Evolutionary conservation across 2,329 filamentous ascomycete genomes (phyloP).

Genomic region (Fusarium luffae): DNA sequence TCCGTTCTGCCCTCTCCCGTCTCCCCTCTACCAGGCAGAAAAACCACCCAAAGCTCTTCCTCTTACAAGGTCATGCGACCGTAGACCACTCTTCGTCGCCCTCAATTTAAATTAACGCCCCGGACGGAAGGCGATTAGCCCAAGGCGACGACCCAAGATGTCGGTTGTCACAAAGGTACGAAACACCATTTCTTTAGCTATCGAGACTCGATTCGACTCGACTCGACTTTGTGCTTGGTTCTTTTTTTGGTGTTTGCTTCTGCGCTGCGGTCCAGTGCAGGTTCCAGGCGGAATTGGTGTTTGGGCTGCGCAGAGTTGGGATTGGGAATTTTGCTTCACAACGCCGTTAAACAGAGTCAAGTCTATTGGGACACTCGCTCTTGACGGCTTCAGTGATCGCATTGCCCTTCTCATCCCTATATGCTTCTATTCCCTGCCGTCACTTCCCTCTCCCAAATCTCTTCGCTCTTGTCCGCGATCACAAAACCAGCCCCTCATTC

Average conservation of each 20-base stretch:
- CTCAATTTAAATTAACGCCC: slow-evolving; percentile 48
- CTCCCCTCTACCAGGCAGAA: slow-evolving; percentile 7
- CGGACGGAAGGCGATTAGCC: slow-evolving; percentile 62
- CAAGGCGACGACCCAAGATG: slow-evolving; percentile 63
- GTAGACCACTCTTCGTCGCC: slow-evolving; percentile 52
- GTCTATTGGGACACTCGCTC: slow-evolving; percentile 3
- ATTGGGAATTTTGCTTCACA: slow-evolving; percentile 20
- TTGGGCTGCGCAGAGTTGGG: neutral
- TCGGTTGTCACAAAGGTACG: slow-evolving; percentile 71
- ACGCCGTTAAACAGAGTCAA: slow-evolving; percentile 13
- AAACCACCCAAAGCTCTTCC: slow-evolving; percentile 36
- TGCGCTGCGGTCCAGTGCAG: neutral
- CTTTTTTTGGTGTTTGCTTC: neutral
- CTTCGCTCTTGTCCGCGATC: slow-evolving; percentile 3
- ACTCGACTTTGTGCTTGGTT: neutral
- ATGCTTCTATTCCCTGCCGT: neutral
- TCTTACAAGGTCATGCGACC: slow-evolving; percentile 54
- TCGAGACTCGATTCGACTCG: neutral
- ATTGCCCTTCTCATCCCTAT: neutral
- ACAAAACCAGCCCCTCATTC: slow-evolving; percentile 39
- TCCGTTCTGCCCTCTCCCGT: slow-evolving; percentile 7
- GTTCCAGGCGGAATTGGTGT: slow-evolving; percentile 9
- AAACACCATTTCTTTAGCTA: slow-evolving; percentile 1
- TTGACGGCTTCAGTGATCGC: slow-evolving; percentile 24
- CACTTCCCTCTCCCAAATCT: neutral